These are phyloP conservation scores for Agaricales sp. DNA, from an alignment of 1,284 basidiomycete species.

Conservation along the genomic window DNA sequence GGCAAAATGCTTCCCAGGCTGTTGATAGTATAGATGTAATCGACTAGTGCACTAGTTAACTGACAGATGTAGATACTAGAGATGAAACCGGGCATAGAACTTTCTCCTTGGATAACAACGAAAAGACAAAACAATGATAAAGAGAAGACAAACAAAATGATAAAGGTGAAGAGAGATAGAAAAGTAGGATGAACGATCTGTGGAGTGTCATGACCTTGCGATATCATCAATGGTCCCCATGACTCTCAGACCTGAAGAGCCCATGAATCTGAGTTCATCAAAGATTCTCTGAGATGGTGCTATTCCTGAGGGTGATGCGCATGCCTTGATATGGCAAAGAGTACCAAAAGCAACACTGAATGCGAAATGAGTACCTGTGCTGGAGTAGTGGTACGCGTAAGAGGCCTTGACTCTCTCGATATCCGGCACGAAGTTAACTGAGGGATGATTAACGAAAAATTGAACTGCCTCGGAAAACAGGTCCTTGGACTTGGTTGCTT, in stretches of 20 bases:
- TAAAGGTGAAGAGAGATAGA: too few relatives aligned
- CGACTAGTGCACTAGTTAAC: too few relatives aligned
- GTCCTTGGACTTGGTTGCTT: slow-evolving; percentile 17
- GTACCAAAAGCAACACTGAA: slow-evolving; percentile 36
- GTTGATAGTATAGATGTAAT: too few relatives aligned
- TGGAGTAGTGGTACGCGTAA: slow-evolving; percentile 25
- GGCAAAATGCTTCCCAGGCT: too few relatives aligned
- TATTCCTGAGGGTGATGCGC: slow-evolving; percentile 18
- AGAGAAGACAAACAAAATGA: too few relatives aligned
- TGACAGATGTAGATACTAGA: too few relatives aligned
- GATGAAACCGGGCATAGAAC: too few relatives aligned
- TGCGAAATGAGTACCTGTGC: slow-evolving; percentile 21
- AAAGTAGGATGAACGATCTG: too few relatives aligned
- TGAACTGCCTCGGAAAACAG: slow-evolving; percentile 15
- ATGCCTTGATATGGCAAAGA: slow-evolving; percentile 39
- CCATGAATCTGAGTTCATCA: slow-evolving; percentile 26
- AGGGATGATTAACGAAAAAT: slow-evolving; percentile 13
- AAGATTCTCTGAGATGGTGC: slow-evolving; percentile 22
- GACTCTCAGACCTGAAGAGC: slow-evolving; percentile 18
- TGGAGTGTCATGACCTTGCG: too few relatives aligned
- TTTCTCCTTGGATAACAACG: too few relatives aligned
- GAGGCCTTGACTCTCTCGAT: slow-evolving; percentile 38
- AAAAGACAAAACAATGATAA: too few relatives aligned
- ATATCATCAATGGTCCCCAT: slow-evolving; percentile 11
- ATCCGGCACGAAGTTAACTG: slow-evolving; percentile 12